Base-by-base conservation (phyloP, 2,329 filamentous ascomycete genomes). In the Trichophyton benhamiae region DNA sequence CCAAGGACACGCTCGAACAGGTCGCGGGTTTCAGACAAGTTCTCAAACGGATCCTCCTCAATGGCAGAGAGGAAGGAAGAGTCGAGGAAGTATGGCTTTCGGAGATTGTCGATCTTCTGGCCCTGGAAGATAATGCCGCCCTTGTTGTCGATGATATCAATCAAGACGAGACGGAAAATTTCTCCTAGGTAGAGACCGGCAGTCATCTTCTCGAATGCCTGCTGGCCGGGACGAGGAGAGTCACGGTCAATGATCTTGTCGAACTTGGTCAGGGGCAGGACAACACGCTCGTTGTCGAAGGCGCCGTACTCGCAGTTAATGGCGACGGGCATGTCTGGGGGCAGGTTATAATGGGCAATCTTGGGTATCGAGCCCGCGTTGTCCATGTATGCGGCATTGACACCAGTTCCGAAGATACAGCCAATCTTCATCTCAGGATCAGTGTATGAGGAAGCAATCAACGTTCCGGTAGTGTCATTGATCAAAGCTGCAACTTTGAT, bases 221-320 rank as follows among this genome's bases (percentile, higher is more conserved):
- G 92, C 76, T 96, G 91, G 58, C 91, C 91, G 2, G 92, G 92
- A 27, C 91, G 87, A 41, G 92, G 92, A 20, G 91, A 96, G 69
- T 94, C 87, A 68, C 89, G 86, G 78, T 97, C 92, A 70, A 97
- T 89, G 67, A 87, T 84, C 63, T 88, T 79, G 73, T 97, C 92
- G 75, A 94, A 96, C 62, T 83, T 83, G 27, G 91, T 96, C 60
- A 85, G 83, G 11, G 91, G 91, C 11, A 96, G 85, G 60, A 96
- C 87, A 69, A 87, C 82, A 78, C 92, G 87, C 75, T 95, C 89
- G 74, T 96, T 96, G 75, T 96, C 92, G 71, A 97, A 96, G 38
- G 92, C 91, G 66, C 92, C 92, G 83, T 91, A 96, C 75, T 97
- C 92, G 79, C 91, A 96, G 80, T 96, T 96, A 78, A 97, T 96